Evolutionary conservation across 2,329 filamentous ascomycete species (phyloP), one percentile per base, ranked within the genome.

Genomic region (Apiospora phragmitis): DNA sequence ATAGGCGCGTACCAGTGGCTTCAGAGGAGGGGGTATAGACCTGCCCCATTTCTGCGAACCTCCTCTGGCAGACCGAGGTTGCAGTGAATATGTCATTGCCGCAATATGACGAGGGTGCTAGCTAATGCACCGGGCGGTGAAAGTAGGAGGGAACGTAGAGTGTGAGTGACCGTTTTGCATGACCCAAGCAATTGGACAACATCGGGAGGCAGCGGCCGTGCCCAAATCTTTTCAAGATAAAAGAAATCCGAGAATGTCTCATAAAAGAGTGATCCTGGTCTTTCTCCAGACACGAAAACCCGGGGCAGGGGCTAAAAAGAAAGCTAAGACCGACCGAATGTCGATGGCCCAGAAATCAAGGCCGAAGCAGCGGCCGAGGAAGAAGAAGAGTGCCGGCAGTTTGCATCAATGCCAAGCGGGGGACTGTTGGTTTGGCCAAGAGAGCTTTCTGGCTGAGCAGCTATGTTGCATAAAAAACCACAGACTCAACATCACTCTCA

Each of bases 1-100:
- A 78, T 90, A 92, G 65, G 90, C 89, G 71, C 88, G 85, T 69
- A 90, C 75, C 32, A 90, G 79, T 21, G 90, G 89, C 68, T 87
- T 85, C 42, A 91, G 79, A 51, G 84, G 72, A 16, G 85, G 82
- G 41, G 88, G 87, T 62, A 90, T 78, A 72, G 73, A 74, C 49
- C 76, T 73, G 73, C 79, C 75, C 74, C 80, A 76, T 70, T 73
- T 72, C 68, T 69, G 73, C 72, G 68, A 75, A 68, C 66, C 45
- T 32, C 43, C 21, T 41, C 62, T 43, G 24, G 69, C 74, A 71
- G 70, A 55, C 65, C 68, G 71, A 45, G 72, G 72, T 65, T 73
- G 73, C 26, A 72, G 67, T 47, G 74, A 71, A 68, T 75, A 76
- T 73, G 76, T 74, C 77, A 79, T 80, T 45, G 71, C 71, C 72